Base-by-base conservation (phyloP, 495 filamentous ascomycete genomes). In the Lasiosphaeria ovina region DNA sequence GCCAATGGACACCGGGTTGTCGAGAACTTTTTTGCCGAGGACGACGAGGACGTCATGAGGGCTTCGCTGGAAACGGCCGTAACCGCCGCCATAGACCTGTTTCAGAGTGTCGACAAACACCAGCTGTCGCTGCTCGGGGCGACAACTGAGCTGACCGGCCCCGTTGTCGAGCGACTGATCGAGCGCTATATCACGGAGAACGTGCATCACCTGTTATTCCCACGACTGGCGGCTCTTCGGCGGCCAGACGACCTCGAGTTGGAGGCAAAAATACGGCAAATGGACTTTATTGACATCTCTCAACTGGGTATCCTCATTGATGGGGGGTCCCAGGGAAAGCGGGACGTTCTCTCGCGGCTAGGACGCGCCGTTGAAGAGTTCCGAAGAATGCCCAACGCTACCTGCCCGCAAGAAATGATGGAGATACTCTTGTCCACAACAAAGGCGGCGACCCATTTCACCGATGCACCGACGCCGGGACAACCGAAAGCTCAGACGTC, bases 111-210 rank as follows among this genome's bases (percentile, higher is more conserved):
- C 16, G 95, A 99, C 65, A 96, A 96, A 66, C 90, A 96, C 61
- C 95, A 98, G 69, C 76, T 99, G 48, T 96, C 93, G 12, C 81
- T 93, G 31, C 83, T 99, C 14, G 95, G 92, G 7, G 88, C 93
- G 7, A 95, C 91, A 4, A 99, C 95, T 3, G 92, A 97, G 62
- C 78, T 99, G 14, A 98, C 95, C 3, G 95, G 94, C 0, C 91
- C 92, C 12, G 72, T 92, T 24, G 93, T 98, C 9, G 95, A 99
- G 72, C 85, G 89, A 35, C 81, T 97, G 59, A 96, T 99, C 64
- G 95, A 99, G 74, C 88, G 92, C 12, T 98, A 98, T 75, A 86
- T 98, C 35, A 85, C 89, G 3, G 95, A 98, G 67, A 93, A 98
- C 72, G 85, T 97, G 11, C 93, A 99, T 62, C 89, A 94, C 68